Evolutionary conservation across 345 rosid genomes (phyloP), one percentile per base, ranked within the genome.

Genomic region (Clausena lansium): DNA sequence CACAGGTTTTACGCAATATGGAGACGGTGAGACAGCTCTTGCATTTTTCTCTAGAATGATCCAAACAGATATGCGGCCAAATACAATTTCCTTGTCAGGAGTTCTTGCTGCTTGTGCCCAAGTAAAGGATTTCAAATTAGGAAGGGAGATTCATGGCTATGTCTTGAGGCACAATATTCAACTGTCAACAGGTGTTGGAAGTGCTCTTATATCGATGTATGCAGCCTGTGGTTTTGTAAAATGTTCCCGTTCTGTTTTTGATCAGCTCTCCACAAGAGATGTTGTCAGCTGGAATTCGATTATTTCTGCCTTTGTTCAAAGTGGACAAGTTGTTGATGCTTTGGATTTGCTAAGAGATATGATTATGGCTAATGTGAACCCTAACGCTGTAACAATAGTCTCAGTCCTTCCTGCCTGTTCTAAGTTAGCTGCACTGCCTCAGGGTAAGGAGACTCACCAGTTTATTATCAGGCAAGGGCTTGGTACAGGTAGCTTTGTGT

Each of bases 361-460:
- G 76, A 76, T 78, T 38, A 65, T 84, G 33, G 76, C 59, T 64
- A 81, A 81, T 63, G 32, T 78, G 32, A 62, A 76, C 68, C 86
- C 86, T 0, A 77, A 84, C 75, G 61, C 77, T 5, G 80, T 84
- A 76, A 84, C 84, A 54, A 81, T 84, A 80, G 80, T 78, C 6
- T 78, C 82, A 27, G 82, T 76, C 27, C 80, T 82, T 82, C 91
- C 79, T 77, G 80, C 84, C 72, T 86, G 86, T 87, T 81, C 84
- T 60, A 80, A 64, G 62, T 79, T 75, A 47, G 87, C 85, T 38
- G 86, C 81, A 69, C 77, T 83, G 71, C 77, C 79, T 65, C 81
- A 80, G 76, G 89, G 87, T 62, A 86, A 83, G 81, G 82, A 85
- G 77, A 76, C 83, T 38, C 89, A 86, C 81, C 81, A 77, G 17